phyloP scores from a whole-genome alignment of 148 eudicot genomes.

The Vaccinium corymbosum region DNA sequence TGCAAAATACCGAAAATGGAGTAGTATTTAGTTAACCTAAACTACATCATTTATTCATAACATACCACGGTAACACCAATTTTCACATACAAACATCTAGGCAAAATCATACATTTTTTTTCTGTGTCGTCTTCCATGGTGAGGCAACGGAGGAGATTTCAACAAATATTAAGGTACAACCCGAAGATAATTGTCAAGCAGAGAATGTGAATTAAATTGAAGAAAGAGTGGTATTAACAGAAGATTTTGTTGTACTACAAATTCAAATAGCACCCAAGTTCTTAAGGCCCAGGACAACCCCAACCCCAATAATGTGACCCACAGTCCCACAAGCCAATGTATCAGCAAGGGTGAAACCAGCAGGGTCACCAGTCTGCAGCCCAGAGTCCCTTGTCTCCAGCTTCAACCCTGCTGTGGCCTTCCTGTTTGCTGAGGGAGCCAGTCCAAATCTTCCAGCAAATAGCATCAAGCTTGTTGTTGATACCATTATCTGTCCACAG shows the following conservation, averaged over 20 bases:
- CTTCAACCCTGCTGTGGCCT: conserved; percentile 87
- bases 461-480: conserved; percentile 81
- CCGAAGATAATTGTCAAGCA: not conserved
- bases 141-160: not conserved
- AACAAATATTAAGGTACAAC: not conserved
- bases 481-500: conserved; percentile 77
- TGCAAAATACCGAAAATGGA: too few relatives aligned
- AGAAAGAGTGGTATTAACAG: conserved; percentile 20
- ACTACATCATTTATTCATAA: too few relatives aligned
- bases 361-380: conserved; percentile 94
- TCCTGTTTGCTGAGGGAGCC: conserved; percentile 97
- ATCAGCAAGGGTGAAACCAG: conserved; percentile 95
- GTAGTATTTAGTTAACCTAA: too few relatives aligned
- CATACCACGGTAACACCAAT: too few relatives aligned
- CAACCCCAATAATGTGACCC: conserved; percentile 98
- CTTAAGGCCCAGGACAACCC: conserved; percentile 97
- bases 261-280: conserved; percentile 74
- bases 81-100: not conserved
- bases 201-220: not conserved
- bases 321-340: conserved; percentile 86
- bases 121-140: too few relatives aligned
- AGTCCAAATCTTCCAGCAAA: conserved; percentile 94
- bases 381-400: conserved; percentile 90
- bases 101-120: not conserved
- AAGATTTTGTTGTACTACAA: not conserved